A percentile compares a stretch with the other conserved stretches of the same genome.
These are phyloP conservation scores for Fusarium praegraminearum DNA, from an alignment of 2,329 filamentous ascomycete genomes.

Conservation along the genomic window DNA sequence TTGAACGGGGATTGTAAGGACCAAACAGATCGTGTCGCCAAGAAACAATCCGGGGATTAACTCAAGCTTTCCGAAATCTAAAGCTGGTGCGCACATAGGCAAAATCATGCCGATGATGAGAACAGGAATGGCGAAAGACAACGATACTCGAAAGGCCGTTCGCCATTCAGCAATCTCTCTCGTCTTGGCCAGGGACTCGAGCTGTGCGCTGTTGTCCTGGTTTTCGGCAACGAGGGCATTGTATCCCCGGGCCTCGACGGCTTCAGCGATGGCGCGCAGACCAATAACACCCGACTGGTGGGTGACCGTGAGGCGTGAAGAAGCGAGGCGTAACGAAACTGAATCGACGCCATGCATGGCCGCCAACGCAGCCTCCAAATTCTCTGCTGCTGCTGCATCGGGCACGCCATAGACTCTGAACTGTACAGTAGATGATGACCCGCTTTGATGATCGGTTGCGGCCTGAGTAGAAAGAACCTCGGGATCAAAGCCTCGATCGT, in stretches of 20 bases:
- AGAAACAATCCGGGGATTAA: slow-evolving; percentile 83
- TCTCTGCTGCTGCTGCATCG: slow-evolving; percentile 77
- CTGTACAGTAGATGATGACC: slow-evolving; percentile 72
- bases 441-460: slow-evolving; percentile 66
- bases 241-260: slow-evolving; percentile 83
- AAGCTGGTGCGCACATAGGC: slow-evolving; percentile 81
- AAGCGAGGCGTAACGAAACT: slow-evolving; percentile 79
- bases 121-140: slow-evolving; percentile 88
- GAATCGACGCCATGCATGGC: slow-evolving; percentile 77
- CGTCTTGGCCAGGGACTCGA: slow-evolving; percentile 95
- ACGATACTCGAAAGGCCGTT: slow-evolving; percentile 80
- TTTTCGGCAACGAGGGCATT: slow-evolving; percentile 91
- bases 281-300: slow-evolving; percentile 80
- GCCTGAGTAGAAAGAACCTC: slow-evolving; percentile 81
- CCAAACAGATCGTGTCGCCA: slow-evolving; percentile 85
- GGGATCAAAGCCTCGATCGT: slow-evolving; percentile 91
- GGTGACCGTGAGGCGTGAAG: slow-evolving; percentile 77
- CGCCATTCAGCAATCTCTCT: slow-evolving; percentile 96
- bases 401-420: slow-evolving; percentile 87
- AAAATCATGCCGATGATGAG: slow-evolving; percentile 94
- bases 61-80: slow-evolving; percentile 81
- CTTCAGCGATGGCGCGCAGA: slow-evolving; percentile 83
- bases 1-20: slow-evolving; percentile 91
- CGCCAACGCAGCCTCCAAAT: slow-evolving; percentile 76
- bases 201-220: slow-evolving; percentile 95